A percentile compares a stretch with the other conserved stretches of the same genome.
These are phyloP conservation scores for Moringa oleifera DNA, from an alignment of 345 rosid genomes.

Conservation along the genomic window DNA sequence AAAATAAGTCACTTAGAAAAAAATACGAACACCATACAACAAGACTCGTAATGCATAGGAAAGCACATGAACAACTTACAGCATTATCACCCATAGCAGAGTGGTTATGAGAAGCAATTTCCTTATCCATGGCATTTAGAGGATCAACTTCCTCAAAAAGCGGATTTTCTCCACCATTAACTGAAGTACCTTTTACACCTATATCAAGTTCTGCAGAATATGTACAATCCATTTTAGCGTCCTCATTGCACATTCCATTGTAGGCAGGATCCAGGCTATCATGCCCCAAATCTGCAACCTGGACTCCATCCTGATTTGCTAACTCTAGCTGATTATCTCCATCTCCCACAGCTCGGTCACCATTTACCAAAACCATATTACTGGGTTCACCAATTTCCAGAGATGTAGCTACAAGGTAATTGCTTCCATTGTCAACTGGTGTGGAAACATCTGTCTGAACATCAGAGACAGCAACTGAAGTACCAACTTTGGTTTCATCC, in stretches of 20 bases:
- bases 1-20: too few species aligned
- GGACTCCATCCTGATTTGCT: conserved; percentile 25
- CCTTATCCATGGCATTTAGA: conserved; percentile 32
- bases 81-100: conserved; percentile 25
- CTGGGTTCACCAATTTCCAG: conserved; percentile 26
- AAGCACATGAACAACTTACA: conserved; percentile 40
- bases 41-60: neutral
- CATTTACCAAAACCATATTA: conserved; percentile 27
- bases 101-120: conserved; percentile 21
- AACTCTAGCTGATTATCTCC: conserved; percentile 18
- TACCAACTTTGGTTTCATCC: conserved; percentile 37
- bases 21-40: conserved; percentile 5
- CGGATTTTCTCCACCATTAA: conserved; percentile 22
- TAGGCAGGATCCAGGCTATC: conserved; percentile 27
- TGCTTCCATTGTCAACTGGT: conserved; percentile 19
- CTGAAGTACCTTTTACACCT: conserved; percentile 16
- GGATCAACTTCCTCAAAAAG: conserved; percentile 27
- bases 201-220: conserved; percentile 21
- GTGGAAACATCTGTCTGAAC: conserved; percentile 20
- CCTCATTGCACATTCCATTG: conserved; percentile 29
- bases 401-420: conserved; percentile 21
- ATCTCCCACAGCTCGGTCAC: conserved; percentile 31
- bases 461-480: conserved; percentile 26
- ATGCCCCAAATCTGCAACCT: conserved; percentile 26
- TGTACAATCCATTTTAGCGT: conserved; percentile 17